Percentiles rank a stretch among this genome's conserved stretches.
These are phyloP conservation scores for Eucalyptus pauciflora DNA, from an alignment of 345 rosid genomes.

Conservation along the genomic window DNA sequence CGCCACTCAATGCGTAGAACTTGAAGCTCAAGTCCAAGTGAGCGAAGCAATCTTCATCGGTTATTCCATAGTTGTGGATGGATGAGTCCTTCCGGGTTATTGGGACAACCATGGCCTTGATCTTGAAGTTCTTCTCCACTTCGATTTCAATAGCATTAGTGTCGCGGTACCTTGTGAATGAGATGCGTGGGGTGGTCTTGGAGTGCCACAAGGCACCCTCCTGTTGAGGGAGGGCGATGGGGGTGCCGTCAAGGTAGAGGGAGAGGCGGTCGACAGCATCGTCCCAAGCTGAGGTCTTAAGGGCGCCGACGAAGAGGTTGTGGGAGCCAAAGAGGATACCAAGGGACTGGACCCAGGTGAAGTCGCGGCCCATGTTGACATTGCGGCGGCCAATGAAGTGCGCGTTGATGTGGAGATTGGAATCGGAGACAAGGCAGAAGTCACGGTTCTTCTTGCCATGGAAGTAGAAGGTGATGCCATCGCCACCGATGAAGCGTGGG, in stretches of 20 bases:
- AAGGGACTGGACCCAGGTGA: slow-evolving; percentile 17
- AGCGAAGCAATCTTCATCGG: slow-evolving; percentile 45
- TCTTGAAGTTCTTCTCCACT: slow-evolving; percentile 2
- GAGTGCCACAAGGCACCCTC: slow-evolving; percentile 4
- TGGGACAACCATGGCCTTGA: slow-evolving; percentile 8
- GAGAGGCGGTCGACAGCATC: slow-evolving; percentile 7
- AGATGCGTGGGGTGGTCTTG: not conserved
- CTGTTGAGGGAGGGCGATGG: not conserved
- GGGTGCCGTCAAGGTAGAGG: slow-evolving; percentile 4
- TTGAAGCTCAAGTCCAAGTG: slow-evolving; percentile 60
- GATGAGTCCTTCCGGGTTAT: slow-evolving; percentile 7
- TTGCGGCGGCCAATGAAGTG: slow-evolving; percentile 9
- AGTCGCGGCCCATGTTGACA: slow-evolving; percentile 3
- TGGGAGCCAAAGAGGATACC: slow-evolving; percentile 13
- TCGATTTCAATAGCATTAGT: not conserved
- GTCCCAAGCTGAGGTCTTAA: slow-evolving; percentile 17
- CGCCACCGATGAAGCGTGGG: slow-evolving; percentile 63
- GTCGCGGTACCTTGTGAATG: slow-evolving; percentile 1
- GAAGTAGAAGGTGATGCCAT: slow-evolving; percentile 68
- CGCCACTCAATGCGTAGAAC: slow-evolving; percentile 32
- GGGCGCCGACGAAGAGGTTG: slow-evolving; percentile 4
- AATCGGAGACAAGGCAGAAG: slow-evolving; percentile 11
- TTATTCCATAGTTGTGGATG: slow-evolving; percentile 8
- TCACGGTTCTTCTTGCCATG: slow-evolving; percentile 44
- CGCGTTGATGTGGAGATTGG: slow-evolving; percentile 20